Base-by-base conservation (phyloP, 2,329 filamentous ascomycete genomes). In the Aspergillus fumigatiaffinis region DNA sequence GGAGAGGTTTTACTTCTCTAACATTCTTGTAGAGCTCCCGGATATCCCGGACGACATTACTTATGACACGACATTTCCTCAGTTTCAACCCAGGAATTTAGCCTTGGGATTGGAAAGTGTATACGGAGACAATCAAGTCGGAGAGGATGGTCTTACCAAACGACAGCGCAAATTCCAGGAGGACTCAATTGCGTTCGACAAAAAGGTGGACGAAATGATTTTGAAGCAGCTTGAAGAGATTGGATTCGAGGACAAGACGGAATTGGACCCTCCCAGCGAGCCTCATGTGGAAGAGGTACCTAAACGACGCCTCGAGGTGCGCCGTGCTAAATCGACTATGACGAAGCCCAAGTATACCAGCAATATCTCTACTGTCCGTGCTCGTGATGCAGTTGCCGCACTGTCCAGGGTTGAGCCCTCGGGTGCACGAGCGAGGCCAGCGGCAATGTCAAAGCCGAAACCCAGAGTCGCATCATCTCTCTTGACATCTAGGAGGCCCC, bases 91-190 rank as follows among this genome's bases (percentile, higher is more conserved):
- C n/a, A 73, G 73, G 62, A 84, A 84, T 66, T 73, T 82, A 44
- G 80, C 77, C 4, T 73, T 79, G 48, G 83, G 82, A 3, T 77
- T 80, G 63, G 80, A 76, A 60, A 74, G 76, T 35, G 75, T 79
- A 10, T 84, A 82, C 64, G 74, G 74, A 50, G 66, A 72, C 48
- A 78, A 82, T 50, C 77, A 79, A 44, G 67, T 76, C 23, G 77
- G 77, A 21, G 66, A 67, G n/a, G 75, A 87, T 80, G 70, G 88
- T 79, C 55, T 90, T 80, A 75, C 87, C 80, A 73, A 84, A 84
- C 69, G 83, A 79, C n/a, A 79, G 87, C 58, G 89, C 86, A 85
- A 88, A 53, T 82, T 89, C 60, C 88, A 89, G 26, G 79, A 87
- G 60, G 83, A 86, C 12, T 80, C 80, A 3, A 77, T 81, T 20